phyloP scores from a whole-genome alignment of 2,329 filamentous ascomycete genomes.

The Diplodia corticola region DNA sequence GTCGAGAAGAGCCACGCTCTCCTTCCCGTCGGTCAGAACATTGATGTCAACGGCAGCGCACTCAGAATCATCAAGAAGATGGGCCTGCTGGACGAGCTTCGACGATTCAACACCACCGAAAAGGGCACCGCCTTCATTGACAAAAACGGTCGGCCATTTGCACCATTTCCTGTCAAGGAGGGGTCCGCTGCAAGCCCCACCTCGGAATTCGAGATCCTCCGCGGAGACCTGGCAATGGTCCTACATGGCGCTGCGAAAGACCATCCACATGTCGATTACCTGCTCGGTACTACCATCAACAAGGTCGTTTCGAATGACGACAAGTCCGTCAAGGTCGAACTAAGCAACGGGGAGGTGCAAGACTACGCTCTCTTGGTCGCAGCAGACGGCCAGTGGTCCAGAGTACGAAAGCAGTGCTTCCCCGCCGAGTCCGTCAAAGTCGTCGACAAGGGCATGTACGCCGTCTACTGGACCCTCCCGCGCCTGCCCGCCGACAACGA shows the following conservation, averaged over 20 bases:
- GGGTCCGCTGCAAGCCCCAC: conserved; percentile 38
- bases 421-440: conserved; percentile 17
- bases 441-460: conserved; percentile 23
- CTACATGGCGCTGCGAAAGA: conserved; percentile 38
- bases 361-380: background rate
- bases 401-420: conserved; percentile 25
- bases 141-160: conserved; percentile 25
- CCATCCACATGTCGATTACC: conserved; percentile 27
- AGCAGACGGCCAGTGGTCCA: conserved; percentile 24
- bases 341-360: background rate
- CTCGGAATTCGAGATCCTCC: conserved; percentile 57
- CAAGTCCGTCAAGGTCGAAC: background rate
- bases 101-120: conserved; percentile 27
- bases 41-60: conserved; percentile 33
- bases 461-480: conserved; percentile 23
- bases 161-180: conserved; percentile 26
- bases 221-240: conserved; percentile 52
- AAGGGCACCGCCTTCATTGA: conserved; percentile 31
- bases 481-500: conserved; percentile 23
- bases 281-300: conserved; percentile 27
- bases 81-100: conserved; percentile 30
- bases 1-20: conserved; percentile 25
- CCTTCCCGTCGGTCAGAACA: conserved; percentile 29
- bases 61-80: conserved; percentile 30
- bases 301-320: conserved; percentile 21